Conservation (phyloP, 768 basidiomycete genomes). For the Lactarius indigo region DNA sequence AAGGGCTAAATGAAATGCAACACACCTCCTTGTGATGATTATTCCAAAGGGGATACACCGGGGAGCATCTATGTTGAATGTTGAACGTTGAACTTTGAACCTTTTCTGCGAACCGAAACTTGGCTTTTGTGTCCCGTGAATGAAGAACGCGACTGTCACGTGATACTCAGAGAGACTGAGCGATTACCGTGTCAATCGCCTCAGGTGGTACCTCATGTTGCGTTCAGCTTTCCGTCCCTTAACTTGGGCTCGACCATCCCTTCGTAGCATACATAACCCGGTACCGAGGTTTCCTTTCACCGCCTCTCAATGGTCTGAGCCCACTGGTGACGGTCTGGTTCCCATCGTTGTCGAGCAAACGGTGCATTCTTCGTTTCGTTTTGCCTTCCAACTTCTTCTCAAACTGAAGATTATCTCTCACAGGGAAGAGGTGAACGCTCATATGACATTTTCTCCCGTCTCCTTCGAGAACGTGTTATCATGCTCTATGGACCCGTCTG, state of each 20-base stretch:
- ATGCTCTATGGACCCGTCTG: conserved; percentile 91
- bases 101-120: neutral
- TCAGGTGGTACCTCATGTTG: conserved; percentile 29
- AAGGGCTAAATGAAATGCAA: neutral
- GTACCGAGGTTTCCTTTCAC: conserved; percentile 45
- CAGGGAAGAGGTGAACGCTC: conserved; percentile 85
- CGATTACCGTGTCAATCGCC: neutral
- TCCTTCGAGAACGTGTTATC: conserved; percentile 90
- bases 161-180: neutral
- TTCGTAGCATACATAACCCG: neutral
- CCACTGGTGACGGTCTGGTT: conserved; percentile 59
- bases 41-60: neutral
- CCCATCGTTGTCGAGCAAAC: conserved; percentile 95
- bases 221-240: conserved; percentile 29
- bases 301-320: conserved; percentile 36
- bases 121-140: neutral
- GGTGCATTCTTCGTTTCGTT: conserved; percentile 38
- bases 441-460: conserved; percentile 94
- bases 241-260: conserved; percentile 3
- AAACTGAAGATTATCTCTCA: conserved; percentile 4
- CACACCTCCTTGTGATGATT: conserved; percentile 6
- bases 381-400: conserved; percentile 10
- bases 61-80: neutral
- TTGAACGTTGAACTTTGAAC: no score
- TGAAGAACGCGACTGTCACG: conserved; percentile 22